Conservation (phyloP, 495 filamentous ascomycete genomes). For the Penicillium mononematosum region DNA sequence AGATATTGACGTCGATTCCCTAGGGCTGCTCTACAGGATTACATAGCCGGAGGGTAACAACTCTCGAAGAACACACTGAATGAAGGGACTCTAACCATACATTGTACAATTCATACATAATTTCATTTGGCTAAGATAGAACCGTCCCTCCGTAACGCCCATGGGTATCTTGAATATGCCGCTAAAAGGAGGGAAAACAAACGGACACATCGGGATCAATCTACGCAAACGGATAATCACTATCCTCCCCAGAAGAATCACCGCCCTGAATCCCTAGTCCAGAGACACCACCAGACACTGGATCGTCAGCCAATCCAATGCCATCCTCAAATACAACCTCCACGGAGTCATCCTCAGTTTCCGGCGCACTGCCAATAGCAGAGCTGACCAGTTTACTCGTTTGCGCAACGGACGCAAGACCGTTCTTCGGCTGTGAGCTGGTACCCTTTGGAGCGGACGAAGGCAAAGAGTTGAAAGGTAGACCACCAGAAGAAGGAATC, state of each 20-base stretch:
- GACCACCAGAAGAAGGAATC: neutral
- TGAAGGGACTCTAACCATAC: neutral
- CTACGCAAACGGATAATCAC: neutral
- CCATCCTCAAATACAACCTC: constrained; percentile 4
- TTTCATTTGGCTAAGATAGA: neutral
- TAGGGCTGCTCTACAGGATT: neutral
- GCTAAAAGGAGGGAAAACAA: constrained; percentile 8
- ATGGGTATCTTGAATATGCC: constrained; percentile 9
- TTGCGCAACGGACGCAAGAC: neutral
- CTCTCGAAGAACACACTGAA: neutral
- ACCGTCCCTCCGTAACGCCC: constrained; percentile 2
- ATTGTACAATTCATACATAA: neutral
- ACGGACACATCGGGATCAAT: neutral
- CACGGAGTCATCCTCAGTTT: neutral
- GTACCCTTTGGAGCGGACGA: neutral
- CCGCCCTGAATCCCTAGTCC: neutral
- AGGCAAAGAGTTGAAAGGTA: neutral
- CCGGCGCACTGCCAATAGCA: constrained; percentile 24
- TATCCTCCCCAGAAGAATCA: neutral
- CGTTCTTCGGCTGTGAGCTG: neutral
- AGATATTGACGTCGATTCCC: neutral
- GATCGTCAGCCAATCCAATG: neutral
- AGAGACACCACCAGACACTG: neutral
- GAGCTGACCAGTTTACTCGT: constrained; percentile 29
- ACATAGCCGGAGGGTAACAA: neutral